Base-by-base conservation (phyloP, 495 filamentous ascomycete genomes). In the Podospora conica region DNA sequence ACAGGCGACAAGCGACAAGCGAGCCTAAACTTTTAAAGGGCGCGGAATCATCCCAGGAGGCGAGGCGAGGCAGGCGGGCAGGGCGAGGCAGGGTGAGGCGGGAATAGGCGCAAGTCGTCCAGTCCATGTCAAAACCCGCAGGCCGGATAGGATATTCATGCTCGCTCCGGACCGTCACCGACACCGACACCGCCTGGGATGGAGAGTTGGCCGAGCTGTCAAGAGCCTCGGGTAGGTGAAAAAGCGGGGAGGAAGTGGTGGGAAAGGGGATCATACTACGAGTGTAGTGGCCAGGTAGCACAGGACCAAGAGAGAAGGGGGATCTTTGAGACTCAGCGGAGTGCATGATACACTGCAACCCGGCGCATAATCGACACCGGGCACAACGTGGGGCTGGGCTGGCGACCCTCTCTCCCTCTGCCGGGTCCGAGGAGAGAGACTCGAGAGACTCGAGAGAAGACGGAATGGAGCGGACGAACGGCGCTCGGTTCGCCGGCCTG, bases 281-380 rank as follows among this genome's bases (percentile, higher is more conserved):
- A 9, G 48, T 27, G 48, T 22, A 31, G 61, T 53, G 24, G 54
- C 33, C 63, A 64, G 31, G 63, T 64, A 9, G 63, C 55, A 64
- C 54, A 64, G 53, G 22, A 64, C 63, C 63, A 64, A 64, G 63
- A 29, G 53, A 9, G n/a, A 31, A 31, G 53, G 61, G 48, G 29
- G 53, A 21, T 56, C 55, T 27, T 55, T 56, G 61, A 63, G 23
- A 64, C 63, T 58, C 54, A 55, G 20, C 22, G 18, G n/a, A 31
- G 23, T 25, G 61, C 20, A 57, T 27, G 21, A 55, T 53, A 54
- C 29, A 58, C 54, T 33, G 33, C 21, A 48, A 63, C 63, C 29
- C 29, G 31, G 55, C 63, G 63, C 63, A 63, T 63, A 57, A 25
- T 48, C 28, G 29, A 24, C 55, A 20, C 25, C 4, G 56, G 33